phyloP scores from a whole-genome alignment of 805 yeast genomes.

The Lachancea cidri region DNA sequence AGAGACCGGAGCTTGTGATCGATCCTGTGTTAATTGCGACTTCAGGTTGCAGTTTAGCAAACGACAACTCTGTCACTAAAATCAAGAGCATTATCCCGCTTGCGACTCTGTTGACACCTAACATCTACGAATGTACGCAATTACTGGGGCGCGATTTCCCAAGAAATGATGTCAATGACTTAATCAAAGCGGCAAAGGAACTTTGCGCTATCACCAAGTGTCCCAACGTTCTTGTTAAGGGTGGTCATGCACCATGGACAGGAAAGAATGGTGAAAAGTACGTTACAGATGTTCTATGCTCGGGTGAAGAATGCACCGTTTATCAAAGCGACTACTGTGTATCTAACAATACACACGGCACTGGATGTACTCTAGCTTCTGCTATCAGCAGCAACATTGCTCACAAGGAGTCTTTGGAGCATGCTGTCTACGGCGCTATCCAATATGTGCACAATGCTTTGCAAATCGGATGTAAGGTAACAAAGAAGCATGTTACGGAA shows the following conservation, averaged over 20 bases:
- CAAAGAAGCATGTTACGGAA: constrained; percentile 38
- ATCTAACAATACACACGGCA: constrained; percentile 71
- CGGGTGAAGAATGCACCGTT: constrained; percentile 35
- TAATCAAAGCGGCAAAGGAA: constrained; percentile 35
- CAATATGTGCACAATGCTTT: constrained; percentile 66
- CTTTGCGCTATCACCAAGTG: constrained; percentile 41
- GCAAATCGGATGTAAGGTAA: constrained; percentile 36
- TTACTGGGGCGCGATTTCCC: constrained; percentile 26
- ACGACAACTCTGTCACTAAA: constrained; percentile 37
- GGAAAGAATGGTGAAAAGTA: constrained; percentile 22
- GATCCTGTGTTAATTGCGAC: constrained; percentile 88
- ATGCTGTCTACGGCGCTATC: constrained; percentile 52
- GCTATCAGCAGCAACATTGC: constrained; percentile 76
- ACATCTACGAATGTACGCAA: constrained; percentile 57
- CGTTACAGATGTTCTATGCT: constrained; percentile 52
- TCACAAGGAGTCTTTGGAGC: constrained; percentile 39
- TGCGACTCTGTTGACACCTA: constrained; percentile 70
- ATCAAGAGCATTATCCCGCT: constrained; percentile 44
- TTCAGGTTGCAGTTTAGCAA: constrained; percentile 59
- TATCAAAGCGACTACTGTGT: constrained; percentile 43
- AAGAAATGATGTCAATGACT: constrained; percentile 37
- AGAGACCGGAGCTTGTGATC: constrained; percentile 46
- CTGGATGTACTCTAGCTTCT: constrained; percentile 85
- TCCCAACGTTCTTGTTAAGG: constrained; percentile 61
- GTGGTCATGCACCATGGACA: constrained; percentile 64